Conservation (phyloP, 2,329 filamentous ascomycete genomes). For the Cladophialophora exuberans region DNA sequence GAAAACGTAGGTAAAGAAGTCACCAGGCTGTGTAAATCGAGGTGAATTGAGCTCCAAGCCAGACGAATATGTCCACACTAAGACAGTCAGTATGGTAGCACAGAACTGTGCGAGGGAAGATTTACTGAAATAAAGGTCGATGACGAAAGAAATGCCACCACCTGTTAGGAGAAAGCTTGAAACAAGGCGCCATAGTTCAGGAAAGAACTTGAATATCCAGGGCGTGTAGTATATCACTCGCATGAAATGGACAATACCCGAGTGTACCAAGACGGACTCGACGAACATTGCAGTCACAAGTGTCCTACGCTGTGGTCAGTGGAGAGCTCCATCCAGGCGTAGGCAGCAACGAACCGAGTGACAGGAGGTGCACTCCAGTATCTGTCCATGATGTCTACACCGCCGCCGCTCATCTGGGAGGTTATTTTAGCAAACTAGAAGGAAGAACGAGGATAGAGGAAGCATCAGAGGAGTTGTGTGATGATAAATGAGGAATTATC, state of each 20-base stretch:
- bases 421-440: neutral
- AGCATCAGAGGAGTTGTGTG: constrained; percentile 11
- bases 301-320: constrained; percentile 62
- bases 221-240: constrained; percentile 48
- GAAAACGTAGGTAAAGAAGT: constrained; percentile 77
- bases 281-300: constrained; percentile 66
- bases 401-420: constrained; percentile 17
- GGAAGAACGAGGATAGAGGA: neutral
- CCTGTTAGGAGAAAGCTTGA: constrained; percentile 64
- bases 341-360: constrained; percentile 67
- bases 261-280: constrained; percentile 64
- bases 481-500: neutral
- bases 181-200: constrained; percentile 63
- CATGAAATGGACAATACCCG: constrained; percentile 56
- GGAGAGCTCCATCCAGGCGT: no score
- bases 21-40: constrained; percentile 74
- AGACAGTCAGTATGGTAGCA: constrained; percentile 35
- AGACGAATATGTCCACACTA: constrained; percentile 76
- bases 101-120: constrained; percentile 28
- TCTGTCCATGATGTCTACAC: constrained; percentile 54
- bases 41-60: constrained; percentile 72
- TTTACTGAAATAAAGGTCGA: constrained; percentile 75
- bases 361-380: constrained; percentile 70
- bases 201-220: constrained; percentile 64
- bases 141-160: constrained; percentile 59